Evolutionary conservation across 2,329 filamentous ascomycete species (phyloP).

Genomic region (Fusarium sublunatum): DNA sequence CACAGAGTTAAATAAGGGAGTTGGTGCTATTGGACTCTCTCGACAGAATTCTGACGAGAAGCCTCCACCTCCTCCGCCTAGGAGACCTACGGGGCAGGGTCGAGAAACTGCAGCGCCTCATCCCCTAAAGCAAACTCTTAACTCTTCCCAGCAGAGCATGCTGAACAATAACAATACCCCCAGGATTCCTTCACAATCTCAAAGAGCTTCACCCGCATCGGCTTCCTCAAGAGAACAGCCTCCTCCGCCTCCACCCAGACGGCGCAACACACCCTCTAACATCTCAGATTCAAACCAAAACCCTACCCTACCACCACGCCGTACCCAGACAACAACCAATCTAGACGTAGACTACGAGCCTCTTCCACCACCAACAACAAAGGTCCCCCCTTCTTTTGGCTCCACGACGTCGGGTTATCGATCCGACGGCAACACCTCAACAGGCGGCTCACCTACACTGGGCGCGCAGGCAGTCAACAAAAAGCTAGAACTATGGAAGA

Average conservation of each 20-base stretch:
- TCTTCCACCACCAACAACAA: conserved; percentile 50
- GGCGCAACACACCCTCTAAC: conserved; percentile 56
- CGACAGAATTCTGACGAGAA: conserved; percentile 31
- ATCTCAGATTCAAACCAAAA: conserved; percentile 29
- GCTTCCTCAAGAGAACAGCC: conserved; percentile 45
- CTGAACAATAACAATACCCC: conserved; percentile 33
- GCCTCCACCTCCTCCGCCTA: conserved; percentile 52
- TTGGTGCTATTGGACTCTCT: conserved; percentile 14
- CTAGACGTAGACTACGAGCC: conserved; percentile 57
- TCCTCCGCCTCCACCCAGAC: conserved; percentile 61
- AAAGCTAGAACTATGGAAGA: conserved; percentile 78
- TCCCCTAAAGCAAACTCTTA: conserved; percentile 56
- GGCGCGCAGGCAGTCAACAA: conserved; percentile 64
- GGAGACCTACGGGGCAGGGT: conserved; percentile 47
- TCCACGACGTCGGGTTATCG: conserved; percentile 46
- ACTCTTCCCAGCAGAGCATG: conserved; percentile 51
- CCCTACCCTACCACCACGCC: conserved; percentile 50
- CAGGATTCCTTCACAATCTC: conserved; percentile 29
- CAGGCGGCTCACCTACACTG: conserved; percentile 49
- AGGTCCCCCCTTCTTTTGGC: conserved; percentile 37
- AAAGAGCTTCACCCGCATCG: conserved; percentile 22
- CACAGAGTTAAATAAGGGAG: conserved; percentile 40
- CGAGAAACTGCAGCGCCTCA: conserved; percentile 48
- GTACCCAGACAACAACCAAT: conserved; percentile 50
- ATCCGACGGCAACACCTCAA: conserved; percentile 50